Evolutionary conservation across 805 yeast genomes (phyloP).

Genomic region (Metschnikowia cerradonensis): DNA sequence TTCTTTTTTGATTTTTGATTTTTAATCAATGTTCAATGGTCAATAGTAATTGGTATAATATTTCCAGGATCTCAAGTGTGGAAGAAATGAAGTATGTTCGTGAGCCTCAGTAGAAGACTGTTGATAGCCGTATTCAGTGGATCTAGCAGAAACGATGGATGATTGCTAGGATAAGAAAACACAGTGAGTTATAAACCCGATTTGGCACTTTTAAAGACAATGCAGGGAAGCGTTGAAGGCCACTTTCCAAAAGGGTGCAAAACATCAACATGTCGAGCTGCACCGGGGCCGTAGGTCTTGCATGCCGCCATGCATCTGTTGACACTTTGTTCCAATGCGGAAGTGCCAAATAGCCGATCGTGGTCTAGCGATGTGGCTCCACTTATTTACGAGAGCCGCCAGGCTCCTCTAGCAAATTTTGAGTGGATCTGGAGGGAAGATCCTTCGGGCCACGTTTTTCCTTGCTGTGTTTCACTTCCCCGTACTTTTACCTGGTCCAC

Average conservation of each 20-base stretch:
- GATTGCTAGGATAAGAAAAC: not conserved
- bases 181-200: not conserved
- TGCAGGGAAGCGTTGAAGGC: not conserved
- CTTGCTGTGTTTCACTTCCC: not conserved
- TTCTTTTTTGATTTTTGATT: no score
- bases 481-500: not conserved
- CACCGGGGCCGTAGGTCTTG: not conserved
- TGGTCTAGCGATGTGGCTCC: not conserved
- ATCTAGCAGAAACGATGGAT: not conserved
- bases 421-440: not conserved
- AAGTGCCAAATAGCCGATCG: not conserved
- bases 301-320: not conserved
- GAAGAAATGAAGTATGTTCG: not conserved
- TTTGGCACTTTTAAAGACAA: conserved; percentile 4
- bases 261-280: not conserved
- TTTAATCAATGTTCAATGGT: no score
- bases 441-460: not conserved
- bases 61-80: not conserved
- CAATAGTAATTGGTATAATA: not conserved
- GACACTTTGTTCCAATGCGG: not conserved
- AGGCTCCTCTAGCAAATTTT: not conserved
- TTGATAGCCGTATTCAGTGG: not conserved
- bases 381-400: not conserved
- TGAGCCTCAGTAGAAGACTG: not conserved
- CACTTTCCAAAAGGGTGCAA: not conserved